Percentiles rank a stretch among this genome's conserved stretches.
Conservation (phyloP, 352 stramenopile genomes). For the Pythium biforme region DNA sequence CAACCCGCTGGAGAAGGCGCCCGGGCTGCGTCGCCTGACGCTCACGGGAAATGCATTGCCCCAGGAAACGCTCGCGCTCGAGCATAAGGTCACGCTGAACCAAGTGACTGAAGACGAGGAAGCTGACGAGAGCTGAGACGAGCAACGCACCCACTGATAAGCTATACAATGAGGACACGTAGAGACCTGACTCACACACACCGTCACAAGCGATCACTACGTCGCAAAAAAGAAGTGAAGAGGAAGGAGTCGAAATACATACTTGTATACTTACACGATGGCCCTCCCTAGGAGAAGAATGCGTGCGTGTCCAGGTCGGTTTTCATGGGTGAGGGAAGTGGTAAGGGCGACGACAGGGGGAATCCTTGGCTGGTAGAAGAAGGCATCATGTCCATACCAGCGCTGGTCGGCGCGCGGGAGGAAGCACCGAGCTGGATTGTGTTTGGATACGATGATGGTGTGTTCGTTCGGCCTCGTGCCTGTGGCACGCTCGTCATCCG, state of each 20-base stretch:
- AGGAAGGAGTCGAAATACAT: slow-evolving; percentile 18
- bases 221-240: neutral
- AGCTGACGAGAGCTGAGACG: slow-evolving; percentile 29
- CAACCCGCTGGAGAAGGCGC: slow-evolving; percentile 70
- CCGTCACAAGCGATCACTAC: too few species aligned
- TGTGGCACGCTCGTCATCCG: neutral
- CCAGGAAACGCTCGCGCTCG: slow-evolving; percentile 53
- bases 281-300: slow-evolving; percentile 66
- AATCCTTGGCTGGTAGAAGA: slow-evolving; percentile 10
- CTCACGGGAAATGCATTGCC: slow-evolving; percentile 74
- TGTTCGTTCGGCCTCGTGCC: slow-evolving; percentile 2
- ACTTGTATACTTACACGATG: slow-evolving; percentile 22
- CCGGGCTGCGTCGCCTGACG: slow-evolving; percentile 72
- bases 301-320: slow-evolving; percentile 82
- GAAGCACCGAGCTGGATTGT: neutral
- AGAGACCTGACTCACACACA: neutral
- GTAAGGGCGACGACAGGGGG: slow-evolving; percentile 42
- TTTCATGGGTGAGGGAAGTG: slow-evolving; percentile 79
- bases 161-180: neutral
- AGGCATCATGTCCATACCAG: neutral
- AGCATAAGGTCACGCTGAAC: slow-evolving; percentile 60
- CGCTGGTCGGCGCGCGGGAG: neutral
- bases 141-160: neutral
- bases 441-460: neutral
- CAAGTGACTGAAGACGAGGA: slow-evolving; percentile 59